Percentiles rank a stretch among this genome's conserved stretches.
phyloP scores from a whole-genome alignment of 2,329 filamentous ascomycete genomes.

The Elsinoe australis region DNA sequence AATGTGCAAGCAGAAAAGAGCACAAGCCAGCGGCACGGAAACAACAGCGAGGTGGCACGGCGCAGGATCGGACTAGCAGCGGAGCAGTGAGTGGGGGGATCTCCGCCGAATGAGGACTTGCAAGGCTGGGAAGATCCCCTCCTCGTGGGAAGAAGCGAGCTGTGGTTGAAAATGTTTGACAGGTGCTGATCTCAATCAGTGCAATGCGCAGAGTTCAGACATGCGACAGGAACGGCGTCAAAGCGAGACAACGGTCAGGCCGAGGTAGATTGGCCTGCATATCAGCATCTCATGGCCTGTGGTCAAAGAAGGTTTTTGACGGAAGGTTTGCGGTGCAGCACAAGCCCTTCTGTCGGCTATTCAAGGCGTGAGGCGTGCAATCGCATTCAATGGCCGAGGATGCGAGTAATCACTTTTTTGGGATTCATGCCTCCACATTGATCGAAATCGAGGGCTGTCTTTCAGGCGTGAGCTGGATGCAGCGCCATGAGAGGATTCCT shows the following conservation, averaged over 20 bases:
- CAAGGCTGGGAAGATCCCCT: not conserved
- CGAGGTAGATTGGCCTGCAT: not conserved
- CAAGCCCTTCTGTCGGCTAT: not conserved
- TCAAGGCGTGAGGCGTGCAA: not conserved
- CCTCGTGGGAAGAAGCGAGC: not conserved
- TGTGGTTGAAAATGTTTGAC: conserved; percentile 8
- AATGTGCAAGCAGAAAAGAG: too few species aligned
- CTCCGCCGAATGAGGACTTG: too few species aligned
- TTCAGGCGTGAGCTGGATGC: conserved; percentile 1
- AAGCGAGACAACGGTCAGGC: not conserved
- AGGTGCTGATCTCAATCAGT: conserved; percentile 10
- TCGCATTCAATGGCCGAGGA: conserved; percentile 1
- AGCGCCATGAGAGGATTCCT: not conserved
- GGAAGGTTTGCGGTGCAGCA: conserved; percentile 1
- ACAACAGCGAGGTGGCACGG: not conserved
- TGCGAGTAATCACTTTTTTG: conserved; percentile 1
- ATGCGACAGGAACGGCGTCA: conserved; percentile 14
- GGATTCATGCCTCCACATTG: not conserved
- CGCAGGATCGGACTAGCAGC: too few species aligned
- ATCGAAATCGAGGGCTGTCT: not conserved
- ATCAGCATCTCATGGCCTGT: too few species aligned
- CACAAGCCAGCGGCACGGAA: conserved; percentile 10
- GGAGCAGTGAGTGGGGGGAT: too few species aligned
- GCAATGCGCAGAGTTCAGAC: not conserved
- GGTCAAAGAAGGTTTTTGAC: not conserved